Evolutionary conservation across 129 eudicot genomes (phyloP).

Genomic region (Flaveria brownii): DNA sequence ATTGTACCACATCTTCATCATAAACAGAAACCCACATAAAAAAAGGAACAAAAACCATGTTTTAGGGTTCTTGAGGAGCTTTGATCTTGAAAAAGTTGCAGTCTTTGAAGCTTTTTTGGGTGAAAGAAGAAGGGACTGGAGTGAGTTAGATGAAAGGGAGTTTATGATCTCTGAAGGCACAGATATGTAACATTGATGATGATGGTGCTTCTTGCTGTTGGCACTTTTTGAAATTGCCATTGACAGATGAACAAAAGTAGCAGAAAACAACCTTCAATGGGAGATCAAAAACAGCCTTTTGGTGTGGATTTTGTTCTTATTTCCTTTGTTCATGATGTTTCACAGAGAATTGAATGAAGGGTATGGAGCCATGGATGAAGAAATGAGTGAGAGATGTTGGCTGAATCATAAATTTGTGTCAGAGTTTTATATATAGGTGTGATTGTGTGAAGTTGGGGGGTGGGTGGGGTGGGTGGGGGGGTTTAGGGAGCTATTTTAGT

Average conservation of each 20-base stretch:
- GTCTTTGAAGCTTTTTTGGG: conserved; percentile 60
- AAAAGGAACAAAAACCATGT: conserved; percentile 51
- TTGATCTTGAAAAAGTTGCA: conserved; percentile 34
- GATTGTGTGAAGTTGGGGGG: conserved; percentile 15
- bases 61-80: conserved; percentile 53
- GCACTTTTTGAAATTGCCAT: conserved; percentile 65
- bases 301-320: neutral
- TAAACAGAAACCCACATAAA: conserved; percentile 45
- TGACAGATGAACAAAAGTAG: conserved; percentile 10
- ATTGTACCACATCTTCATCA: conserved; percentile 52
- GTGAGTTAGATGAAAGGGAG: conserved; percentile 72
- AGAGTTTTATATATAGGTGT: conserved; percentile 32
- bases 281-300: conserved; percentile 22
- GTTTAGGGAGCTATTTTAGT: neutral
- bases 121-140: conserved; percentile 64
- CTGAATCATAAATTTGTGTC: conserved; percentile 36
- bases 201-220: conserved; percentile 47
- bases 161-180: conserved; percentile 76
- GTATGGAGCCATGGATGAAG: conserved; percentile 38
- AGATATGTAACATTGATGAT: conserved; percentile 68
- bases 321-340: conserved; percentile 26
- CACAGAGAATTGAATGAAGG: conserved; percentile 13
- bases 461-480: neutral
- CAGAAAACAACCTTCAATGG: neutral
- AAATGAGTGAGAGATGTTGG: conserved; percentile 34